These are phyloP conservation scores for Lodderomyces beijingensis DNA, from an alignment of 1,139 yeast genomes.

Conservation along the genomic window DNA sequence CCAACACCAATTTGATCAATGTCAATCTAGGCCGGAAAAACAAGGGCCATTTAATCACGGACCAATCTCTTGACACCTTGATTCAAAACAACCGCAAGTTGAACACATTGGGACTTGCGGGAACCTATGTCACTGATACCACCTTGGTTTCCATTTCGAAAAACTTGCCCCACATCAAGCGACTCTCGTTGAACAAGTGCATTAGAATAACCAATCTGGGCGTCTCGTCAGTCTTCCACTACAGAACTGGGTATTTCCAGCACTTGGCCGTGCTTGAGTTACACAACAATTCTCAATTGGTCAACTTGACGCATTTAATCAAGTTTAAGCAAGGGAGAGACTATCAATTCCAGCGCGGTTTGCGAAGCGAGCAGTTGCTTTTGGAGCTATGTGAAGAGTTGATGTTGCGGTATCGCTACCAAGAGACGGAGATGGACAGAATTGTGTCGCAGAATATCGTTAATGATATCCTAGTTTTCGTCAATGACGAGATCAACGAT, in stretches of 20 bases:
- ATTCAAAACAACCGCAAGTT: conserved; percentile 51
- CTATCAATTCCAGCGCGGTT: conserved; percentile 22
- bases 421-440: conserved; percentile 58
- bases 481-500: conserved; percentile 42
- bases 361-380: too few species aligned
- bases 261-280: conserved; percentile 76
- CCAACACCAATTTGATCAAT: conserved; percentile 51
- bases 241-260: conserved; percentile 17
- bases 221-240: conserved; percentile 51
- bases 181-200: conserved; percentile 80
- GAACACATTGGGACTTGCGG: conserved; percentile 82
- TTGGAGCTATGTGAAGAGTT: conserved; percentile 76
- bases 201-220: conserved; percentile 59
- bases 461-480: conserved; percentile 56
- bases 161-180: conserved; percentile 49
- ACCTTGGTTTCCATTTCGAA: conserved; percentile 77
- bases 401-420: conserved; percentile 54
- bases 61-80: conserved; percentile 57
- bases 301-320: conserved; percentile 61
- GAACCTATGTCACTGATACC: conserved; percentile 74
- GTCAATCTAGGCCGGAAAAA: conserved; percentile 80
- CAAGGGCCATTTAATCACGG: conserved; percentile 66
- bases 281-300: conserved; percentile 54
- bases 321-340: conserved; percentile 63
- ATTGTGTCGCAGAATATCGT: conserved; percentile 50